Evolutionary conservation across 352 stramenopile genomes (phyloP).

Genomic region (Pythium aquatile): DNA sequence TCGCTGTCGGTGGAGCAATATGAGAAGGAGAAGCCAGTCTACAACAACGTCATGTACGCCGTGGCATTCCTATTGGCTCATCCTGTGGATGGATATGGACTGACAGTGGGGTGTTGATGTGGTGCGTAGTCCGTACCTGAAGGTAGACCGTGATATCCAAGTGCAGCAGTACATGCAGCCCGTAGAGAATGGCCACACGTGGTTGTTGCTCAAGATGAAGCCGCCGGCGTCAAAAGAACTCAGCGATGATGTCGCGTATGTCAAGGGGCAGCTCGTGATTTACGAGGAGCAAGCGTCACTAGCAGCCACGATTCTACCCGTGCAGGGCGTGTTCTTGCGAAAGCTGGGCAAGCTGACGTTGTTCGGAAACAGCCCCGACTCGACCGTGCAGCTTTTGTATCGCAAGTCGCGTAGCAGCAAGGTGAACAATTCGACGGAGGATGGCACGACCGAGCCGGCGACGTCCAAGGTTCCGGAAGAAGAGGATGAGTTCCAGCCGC

Average conservation of each 20-base stretch:
- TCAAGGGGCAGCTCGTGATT: slow-evolving; percentile 79
- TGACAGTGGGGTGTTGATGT: slow-evolving; percentile 5
- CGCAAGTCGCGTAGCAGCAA: slow-evolving; percentile 32
- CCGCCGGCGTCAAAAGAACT: slow-evolving; percentile 64
- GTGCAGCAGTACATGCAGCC: slow-evolving; percentile 75
- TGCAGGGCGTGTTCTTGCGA: slow-evolving; percentile 81
- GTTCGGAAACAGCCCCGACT: slow-evolving; percentile 81
- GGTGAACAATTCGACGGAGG: slow-evolving; percentile 10
- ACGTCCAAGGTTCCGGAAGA: slow-evolving; percentile 24
- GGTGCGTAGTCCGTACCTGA: slow-evolving; percentile 55
- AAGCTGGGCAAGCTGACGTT: slow-evolving; percentile 72
- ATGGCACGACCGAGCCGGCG: slow-evolving; percentile 5
- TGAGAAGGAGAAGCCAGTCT: slow-evolving; percentile 49
- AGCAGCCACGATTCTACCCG: slow-evolving; percentile 71
- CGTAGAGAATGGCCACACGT: slow-evolving; percentile 69
- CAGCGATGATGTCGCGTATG: slow-evolving; percentile 66
- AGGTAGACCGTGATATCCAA: slow-evolving; percentile 71
- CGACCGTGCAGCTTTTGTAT: slow-evolving; percentile 78
- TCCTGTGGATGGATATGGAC: too few relatives aligned
- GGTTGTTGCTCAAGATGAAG: slow-evolving; percentile 84
- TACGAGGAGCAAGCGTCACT: slow-evolving; percentile 81
- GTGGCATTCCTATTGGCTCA: neutral
- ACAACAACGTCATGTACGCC: slow-evolving; percentile 62
- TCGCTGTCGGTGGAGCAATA: slow-evolving; percentile 60
- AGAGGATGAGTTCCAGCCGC: slow-evolving; percentile 41